Percentiles rank a stretch among this genome's conserved stretches.
Evolutionary conservation across 2,329 filamentous ascomycete species (phyloP).

Genomic region (Colletotrichum lindemuthianum): DNA sequence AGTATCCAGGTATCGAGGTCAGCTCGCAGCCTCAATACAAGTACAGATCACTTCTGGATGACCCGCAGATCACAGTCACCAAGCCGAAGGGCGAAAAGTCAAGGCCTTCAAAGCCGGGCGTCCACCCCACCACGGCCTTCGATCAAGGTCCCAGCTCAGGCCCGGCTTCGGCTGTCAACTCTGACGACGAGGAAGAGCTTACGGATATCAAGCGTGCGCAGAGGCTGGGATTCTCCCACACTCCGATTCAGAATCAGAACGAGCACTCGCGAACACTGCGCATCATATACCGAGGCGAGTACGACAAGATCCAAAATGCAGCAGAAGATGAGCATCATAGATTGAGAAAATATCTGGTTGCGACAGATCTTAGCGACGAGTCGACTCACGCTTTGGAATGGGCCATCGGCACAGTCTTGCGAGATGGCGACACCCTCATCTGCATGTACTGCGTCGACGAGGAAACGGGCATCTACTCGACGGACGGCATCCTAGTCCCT

Average conservation of each 20-base stretch:
- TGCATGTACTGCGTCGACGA: slow-evolving; percentile 95
- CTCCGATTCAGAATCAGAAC: slow-evolving; percentile 79
- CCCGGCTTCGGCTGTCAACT: slow-evolving; percentile 72
- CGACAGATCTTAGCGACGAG: slow-evolving; percentile 93
- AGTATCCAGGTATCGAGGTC: slow-evolving; percentile 60
- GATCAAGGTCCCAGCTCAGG: slow-evolving; percentile 72
- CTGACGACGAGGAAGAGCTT: slow-evolving; percentile 86
- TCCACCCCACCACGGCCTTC: slow-evolving; percentile 88
- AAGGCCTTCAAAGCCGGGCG: slow-evolving; percentile 63
- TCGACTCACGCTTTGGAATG: slow-evolving; percentile 95
- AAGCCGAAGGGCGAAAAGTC: slow-evolving; percentile 70
- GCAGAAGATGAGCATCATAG: slow-evolving; percentile 82
- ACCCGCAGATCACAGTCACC: slow-evolving; percentile 74
- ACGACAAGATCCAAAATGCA: slow-evolving; percentile 77
- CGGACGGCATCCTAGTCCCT: slow-evolving; percentile 65
- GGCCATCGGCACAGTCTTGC: slow-evolving; percentile 94
- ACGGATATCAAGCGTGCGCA: slow-evolving; percentile 90
- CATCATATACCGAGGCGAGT: slow-evolving; percentile 91
- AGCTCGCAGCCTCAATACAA: slow-evolving; percentile 61
- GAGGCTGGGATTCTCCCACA: slow-evolving; percentile 82
- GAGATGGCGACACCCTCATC: slow-evolving; percentile 93
- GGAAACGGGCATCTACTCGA: slow-evolving; percentile 70
- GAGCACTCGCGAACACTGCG: slow-evolving; percentile 84
- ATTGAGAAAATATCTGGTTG: slow-evolving; percentile 92
- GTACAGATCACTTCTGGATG: slow-evolving; percentile 72